Evolutionary conservation across 1,284 basidiomycete genomes (phyloP), one percentile per base, ranked within the genome.

Genomic region (Ustilago sp.): DNA sequence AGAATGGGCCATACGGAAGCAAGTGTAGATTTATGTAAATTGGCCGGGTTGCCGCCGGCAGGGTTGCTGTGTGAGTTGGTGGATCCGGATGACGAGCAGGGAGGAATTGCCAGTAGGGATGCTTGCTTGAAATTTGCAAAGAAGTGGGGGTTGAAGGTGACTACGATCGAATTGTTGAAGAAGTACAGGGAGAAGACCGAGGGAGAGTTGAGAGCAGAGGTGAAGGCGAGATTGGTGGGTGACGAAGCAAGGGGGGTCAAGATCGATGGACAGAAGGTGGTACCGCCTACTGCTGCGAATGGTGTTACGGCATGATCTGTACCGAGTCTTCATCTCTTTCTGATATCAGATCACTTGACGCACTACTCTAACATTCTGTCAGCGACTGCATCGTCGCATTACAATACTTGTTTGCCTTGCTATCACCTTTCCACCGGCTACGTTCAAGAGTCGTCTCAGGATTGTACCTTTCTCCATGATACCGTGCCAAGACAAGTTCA

Each of bases 41-140:
- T 97, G 54, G 91, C 94, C 1, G 90, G 90, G 23, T 90, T 94
- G 51, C 91, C 93, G 9, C 88, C 89, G 1, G 95, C 92, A 0
- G 97, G 94, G 2, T 89, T 98, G 3, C 89, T 99, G 36, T 99
- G 97, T 85, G 97, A 99, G 87, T 88, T 99, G 36, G 95, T 99
- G 41, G 95, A 98, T 81, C 94, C 98, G 58, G 91, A 95, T 82
- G 88, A 89, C 68, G 90, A 90, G n/a, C 87, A 90, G 79, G 97
- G 97, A 2, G 91, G 89, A n/a, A 99, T 99, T 94, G 94, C 95
- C 45, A 89, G 95, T n/a, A 89, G 95, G 38, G 95, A 98, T 84
- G 94, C 95, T 80, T 97, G 94, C 84, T 89, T 94, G 80, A 89
- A 90, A 59, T 99, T 99, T 84, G 96, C 97, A n/a, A 91, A 93